phyloP scores from a whole-genome alignment of 2,329 filamentous ascomycete species.

The Pseudogymnoascus verrucosus region DNA sequence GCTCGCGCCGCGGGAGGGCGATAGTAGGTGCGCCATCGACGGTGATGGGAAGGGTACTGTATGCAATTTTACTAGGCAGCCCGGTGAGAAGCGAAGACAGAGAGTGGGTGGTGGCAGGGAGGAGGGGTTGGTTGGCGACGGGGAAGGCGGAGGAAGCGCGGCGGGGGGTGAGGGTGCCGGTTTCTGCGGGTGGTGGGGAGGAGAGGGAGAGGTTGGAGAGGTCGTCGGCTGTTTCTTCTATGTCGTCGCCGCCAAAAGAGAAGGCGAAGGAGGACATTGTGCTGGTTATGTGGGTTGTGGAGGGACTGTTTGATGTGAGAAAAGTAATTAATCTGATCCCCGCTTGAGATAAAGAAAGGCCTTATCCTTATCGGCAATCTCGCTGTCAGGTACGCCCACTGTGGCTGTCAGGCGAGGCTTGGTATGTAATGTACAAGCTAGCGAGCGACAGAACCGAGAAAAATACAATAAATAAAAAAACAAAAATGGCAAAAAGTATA shows the following conservation, averaged over 20 bases:
- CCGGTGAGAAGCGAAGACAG: conserved; percentile 43
- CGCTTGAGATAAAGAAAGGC: background rate
- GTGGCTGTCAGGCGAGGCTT: background rate
- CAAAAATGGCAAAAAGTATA: conserved; percentile 4
- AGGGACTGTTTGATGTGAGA: conserved; percentile 5
- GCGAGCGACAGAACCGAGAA: background rate
- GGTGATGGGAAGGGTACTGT: conserved; percentile 50
- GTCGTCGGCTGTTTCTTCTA: conserved; percentile 36
- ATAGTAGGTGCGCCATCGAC: conserved; percentile 49
- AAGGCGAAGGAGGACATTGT: conserved; percentile 35
- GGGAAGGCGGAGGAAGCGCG: conserved; percentile 44
- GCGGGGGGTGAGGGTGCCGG: conserved; percentile 20
- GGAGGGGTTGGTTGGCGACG: conserved; percentile 51
- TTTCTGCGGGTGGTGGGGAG: conserved; percentile 25
- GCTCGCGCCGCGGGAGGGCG: conserved; percentile 61
- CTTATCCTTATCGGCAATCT: conserved; percentile 1
- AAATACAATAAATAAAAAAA: background rate
- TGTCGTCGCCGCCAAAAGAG: conserved; percentile 56
- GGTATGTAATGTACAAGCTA: background rate
- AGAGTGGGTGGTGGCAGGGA: conserved; percentile 45
- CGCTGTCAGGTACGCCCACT: background rate
- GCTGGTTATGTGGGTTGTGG: background rate
- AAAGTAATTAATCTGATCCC: conserved; percentile 6
- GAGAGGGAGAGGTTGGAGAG: conserved; percentile 1
- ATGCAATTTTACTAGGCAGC: conserved; percentile 69